These are phyloP conservation scores for Ramaria sp. DNA, from an alignment of 768 basidiomycete genomes.

Conservation along the genomic window DNA sequence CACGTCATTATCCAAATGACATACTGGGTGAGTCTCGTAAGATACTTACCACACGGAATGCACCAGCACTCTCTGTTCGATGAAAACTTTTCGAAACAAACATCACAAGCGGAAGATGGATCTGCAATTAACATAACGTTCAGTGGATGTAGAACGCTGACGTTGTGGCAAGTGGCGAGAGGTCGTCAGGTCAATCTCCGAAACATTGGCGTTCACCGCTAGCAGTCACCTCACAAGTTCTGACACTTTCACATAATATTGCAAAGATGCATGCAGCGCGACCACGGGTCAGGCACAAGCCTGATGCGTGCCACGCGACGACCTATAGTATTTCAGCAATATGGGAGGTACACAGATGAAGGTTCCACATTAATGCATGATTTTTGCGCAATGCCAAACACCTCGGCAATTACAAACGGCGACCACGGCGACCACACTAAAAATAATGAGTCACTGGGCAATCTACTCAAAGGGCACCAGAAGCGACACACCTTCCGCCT, in stretches of 20 bases:
- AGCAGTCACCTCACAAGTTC: not conserved
- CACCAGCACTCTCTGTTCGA: not conserved
- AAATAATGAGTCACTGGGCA: conserved; percentile 5
- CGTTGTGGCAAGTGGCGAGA: not conserved
- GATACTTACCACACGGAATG: conserved; percentile 6
- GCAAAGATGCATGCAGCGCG: conserved; percentile 20
- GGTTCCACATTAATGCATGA: not conserved
- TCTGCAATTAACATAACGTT: not conserved
- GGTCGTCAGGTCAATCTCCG: not conserved
- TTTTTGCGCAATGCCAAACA: conserved; percentile 2
- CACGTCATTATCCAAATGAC: not conserved
- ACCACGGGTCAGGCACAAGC: conserved; percentile 74
- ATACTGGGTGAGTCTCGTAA: not conserved
- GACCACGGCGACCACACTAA: conserved; percentile 98
- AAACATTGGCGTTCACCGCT: not conserved
- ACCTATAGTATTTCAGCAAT: conserved; percentile 36
- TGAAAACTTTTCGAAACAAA: conserved; percentile 2
- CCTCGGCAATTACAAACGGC: conserved; percentile 56
- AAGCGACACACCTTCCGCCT: conserved; percentile 71
- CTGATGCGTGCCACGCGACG: conserved; percentile 85
- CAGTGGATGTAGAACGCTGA: not conserved
- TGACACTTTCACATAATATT: not conserved
- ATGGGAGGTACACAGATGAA: conserved; percentile 6
- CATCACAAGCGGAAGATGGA: conserved; percentile 6
- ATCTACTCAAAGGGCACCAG: not conserved